Evolutionary conservation across 2,329 filamentous ascomycete genomes (phyloP).

Genomic region (Clarireedia hainanense): DNA sequence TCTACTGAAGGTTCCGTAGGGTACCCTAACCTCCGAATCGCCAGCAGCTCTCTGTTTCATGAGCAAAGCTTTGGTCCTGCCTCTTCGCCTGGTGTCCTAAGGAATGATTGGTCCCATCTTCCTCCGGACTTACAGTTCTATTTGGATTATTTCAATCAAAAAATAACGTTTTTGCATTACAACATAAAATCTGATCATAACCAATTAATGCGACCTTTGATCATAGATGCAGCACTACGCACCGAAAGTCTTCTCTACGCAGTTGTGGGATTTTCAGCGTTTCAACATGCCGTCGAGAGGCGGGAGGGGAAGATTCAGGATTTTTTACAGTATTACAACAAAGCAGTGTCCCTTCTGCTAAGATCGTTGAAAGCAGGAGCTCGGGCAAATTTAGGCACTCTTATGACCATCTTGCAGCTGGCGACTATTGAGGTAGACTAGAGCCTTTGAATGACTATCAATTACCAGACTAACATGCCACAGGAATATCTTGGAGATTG

Average conservation of each 20-base stretch:
- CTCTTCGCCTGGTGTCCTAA: slow-evolving; percentile 10
- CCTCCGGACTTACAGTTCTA: slow-evolving; percentile 69
- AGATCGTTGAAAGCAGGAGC: slow-evolving; percentile 63
- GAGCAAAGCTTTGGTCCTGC: slow-evolving; percentile 25
- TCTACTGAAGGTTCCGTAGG: slow-evolving; percentile 35
- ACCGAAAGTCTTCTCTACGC: slow-evolving; percentile 82
- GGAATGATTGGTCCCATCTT: slow-evolving; percentile 48
- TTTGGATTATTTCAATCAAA: slow-evolving; percentile 67
- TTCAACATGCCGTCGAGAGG: slow-evolving; percentile 68
- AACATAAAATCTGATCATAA: slow-evolving; percentile 63
- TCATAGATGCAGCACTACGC: slow-evolving; percentile 64
- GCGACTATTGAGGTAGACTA: slow-evolving; percentile 79
- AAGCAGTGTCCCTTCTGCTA: slow-evolving; percentile 71
- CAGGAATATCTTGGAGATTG: slow-evolving; percentile 94
- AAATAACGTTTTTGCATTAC: slow-evolving; percentile 78
- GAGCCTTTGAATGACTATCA: neutral
- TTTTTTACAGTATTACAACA: slow-evolving; percentile 87
- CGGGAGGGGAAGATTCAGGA: slow-evolving; percentile 66
- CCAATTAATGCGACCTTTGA: slow-evolving; percentile 64
- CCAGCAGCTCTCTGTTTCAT: slow-evolving; percentile 9
- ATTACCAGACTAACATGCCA: slow-evolving; percentile 11
- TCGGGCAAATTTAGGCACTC: slow-evolving; percentile 62
- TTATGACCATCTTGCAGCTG: slow-evolving; percentile 83
- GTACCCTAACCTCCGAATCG: slow-evolving; percentile 19
- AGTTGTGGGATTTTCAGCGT: slow-evolving; percentile 80